Evolutionary conservation across 225 moss, liverwort and hornwort species (phyloP).

Genomic region (Bryum argenteum): DNA sequence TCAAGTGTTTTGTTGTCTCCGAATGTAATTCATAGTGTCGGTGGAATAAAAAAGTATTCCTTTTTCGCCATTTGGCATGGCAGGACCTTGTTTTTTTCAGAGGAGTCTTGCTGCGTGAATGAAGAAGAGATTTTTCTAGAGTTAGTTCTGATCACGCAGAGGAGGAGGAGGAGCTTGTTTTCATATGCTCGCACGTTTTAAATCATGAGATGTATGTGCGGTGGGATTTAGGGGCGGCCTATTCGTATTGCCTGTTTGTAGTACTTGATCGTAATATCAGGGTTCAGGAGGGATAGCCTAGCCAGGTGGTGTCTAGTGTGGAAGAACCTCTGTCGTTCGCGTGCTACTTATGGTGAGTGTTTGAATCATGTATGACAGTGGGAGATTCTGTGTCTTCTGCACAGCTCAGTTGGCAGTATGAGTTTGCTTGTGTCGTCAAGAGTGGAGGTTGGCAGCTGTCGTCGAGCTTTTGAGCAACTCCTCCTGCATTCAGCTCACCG

Average conservation of each 20-base stretch:
- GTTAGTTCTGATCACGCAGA: not conserved
- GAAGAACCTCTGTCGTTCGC: conserved; percentile 21
- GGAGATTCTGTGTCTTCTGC: conserved; percentile 35
- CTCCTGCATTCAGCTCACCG: conserved; percentile 33
- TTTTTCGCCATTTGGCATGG: not conserved
- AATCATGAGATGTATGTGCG: conserved; percentile 3
- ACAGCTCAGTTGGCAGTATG: conserved; percentile 36
- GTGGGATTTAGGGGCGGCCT: not conserved
- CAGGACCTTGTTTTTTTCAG: not conserved
- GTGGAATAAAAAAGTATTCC: not conserved
- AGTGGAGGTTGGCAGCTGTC: conserved; percentile 22
- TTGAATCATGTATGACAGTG: conserved; percentile 29
- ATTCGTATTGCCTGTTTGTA: not conserved
- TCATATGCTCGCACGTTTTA: not conserved
- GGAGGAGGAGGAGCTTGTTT: conserved; percentile 11
- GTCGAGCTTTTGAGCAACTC: conserved; percentile 39
- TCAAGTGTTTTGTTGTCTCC: not conserved
- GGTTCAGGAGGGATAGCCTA: not conserved
- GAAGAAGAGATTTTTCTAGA: not conserved
- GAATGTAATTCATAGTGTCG: too few species aligned
- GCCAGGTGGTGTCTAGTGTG: conserved; percentile 18
- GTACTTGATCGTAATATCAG: too few species aligned
- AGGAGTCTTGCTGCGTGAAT: conserved; percentile 1
- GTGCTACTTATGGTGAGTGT: conserved; percentile 35
- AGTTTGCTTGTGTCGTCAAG: conserved; percentile 32